Base-by-base conservation (phyloP, 2,329 filamentous ascomycete genomes). In the Hypoxylon sp. region DNA sequence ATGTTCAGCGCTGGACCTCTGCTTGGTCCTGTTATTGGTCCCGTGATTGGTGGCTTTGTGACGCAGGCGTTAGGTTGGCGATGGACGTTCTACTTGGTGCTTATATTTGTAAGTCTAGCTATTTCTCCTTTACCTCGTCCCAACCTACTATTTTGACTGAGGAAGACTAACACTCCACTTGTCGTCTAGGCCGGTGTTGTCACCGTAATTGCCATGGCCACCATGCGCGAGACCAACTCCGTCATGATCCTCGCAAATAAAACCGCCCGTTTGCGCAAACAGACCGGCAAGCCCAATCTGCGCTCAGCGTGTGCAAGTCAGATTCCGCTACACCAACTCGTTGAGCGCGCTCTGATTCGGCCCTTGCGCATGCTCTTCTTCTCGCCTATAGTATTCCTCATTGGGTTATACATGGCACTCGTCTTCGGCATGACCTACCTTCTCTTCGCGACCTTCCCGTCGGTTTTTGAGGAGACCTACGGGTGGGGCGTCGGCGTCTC, bases 181-280 rank as follows among this genome's bases (percentile, higher is more conserved):
- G 17, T 11, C 9, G 3, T 11, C 3, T 44, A 44, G 39, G 39
- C 75, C 14, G 76, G 76, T 9, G 63, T 70, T 0, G 69, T 77
- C 1, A 70, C 73, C 6, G 17, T 80, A 10, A 31, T 75, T 4
- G 71, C 73, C 1, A 55, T 79, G 13, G 33, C 77, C 13, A 72
- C 81, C 51, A 67, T 82, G 24, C 74, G 75, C n/a, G 81, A 83
- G 68, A 81, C 80, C 2, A 80, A 83, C 52, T 70, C 77, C 1
- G 69, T 77, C 0, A 74, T 76, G 0, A 71, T 83, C 13, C 72
- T 83, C 3, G 69, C 74, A 35, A 73, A 74, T 47, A 81, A 81
- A 67, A 77, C 80, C 1, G 67, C 63, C 1, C 71, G 73, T 3
- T 76, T 86, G 1, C 79, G 79, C 6, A 80, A 80, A 59, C 77